Conservation (phyloP, 83 land plant genomes). For the Picea engelmannii region DNA sequence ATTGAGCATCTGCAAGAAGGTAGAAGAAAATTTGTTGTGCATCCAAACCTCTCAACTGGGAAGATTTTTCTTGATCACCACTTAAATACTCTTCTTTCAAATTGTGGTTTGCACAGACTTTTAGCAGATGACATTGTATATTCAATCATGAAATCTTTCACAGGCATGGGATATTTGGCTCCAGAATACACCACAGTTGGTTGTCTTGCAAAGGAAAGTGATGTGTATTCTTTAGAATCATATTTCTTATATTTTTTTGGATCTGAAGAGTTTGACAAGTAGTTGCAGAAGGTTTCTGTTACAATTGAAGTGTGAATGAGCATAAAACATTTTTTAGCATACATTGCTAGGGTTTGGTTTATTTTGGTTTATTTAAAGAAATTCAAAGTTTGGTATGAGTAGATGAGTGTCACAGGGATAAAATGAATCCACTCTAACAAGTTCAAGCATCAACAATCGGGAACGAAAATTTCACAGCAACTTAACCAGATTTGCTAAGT, state of each 20-base stretch:
- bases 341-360: no score
- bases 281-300: no score
- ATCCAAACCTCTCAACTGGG: slow-evolving; percentile 66
- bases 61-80: slow-evolving; percentile 71
- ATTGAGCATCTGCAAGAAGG: slow-evolving; percentile 53
- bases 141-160: slow-evolving; percentile 66
- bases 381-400: no score
- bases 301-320: no score
- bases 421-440: no score
- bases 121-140: slow-evolving; percentile 74
- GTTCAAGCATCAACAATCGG: no score
- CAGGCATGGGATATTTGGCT: slow-evolving; percentile 26
- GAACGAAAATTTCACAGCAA: no score
- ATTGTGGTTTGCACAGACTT: slow-evolving; percentile 64
- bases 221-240: slow-evolving; percentile 81
- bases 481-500: no score
- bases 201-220: slow-evolving; percentile 70
- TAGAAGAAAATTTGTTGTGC: slow-evolving; percentile 42
- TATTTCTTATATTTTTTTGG: slow-evolving; percentile 26
- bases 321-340: no score
- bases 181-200: slow-evolving; percentile 67
- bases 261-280: no score
- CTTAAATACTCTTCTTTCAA: slow-evolving; percentile 19
- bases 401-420: no score
- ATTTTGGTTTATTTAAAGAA: no score